Evolutionary conservation across 2,329 filamentous ascomycete genomes (phyloP), one percentile per base, ranked within the genome.

Genomic region (Nemania abortiva): DNA sequence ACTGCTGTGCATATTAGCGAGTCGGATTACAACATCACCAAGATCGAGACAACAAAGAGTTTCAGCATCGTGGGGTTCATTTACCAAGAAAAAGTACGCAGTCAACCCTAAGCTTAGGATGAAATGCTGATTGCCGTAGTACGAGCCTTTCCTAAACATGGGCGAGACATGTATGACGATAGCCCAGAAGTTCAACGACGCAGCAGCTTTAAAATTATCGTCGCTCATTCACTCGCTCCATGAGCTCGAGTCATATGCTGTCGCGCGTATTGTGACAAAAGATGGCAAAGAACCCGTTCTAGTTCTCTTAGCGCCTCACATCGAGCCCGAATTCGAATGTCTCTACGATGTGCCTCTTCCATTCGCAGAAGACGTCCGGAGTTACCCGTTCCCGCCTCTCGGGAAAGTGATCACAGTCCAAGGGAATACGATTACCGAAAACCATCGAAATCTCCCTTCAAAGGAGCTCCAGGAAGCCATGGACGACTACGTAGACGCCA

Each of bases 41-140:
- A 92, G 72, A 86, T 98, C 39, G 91, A 97, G 75, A 96, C 94
- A 0, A 81, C 83, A 10, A 90, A 92, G 67, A 86, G 87, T 7
- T 89, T 98, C 66, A 91, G 94, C 3, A 91, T 99, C 50, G 84
- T 99, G 60, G 96, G 96, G 0, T 99, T 99, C 75, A 88, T 98
- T 34, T 88, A 90, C 2, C 88, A 83, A 72, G 86, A 91, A 66
- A 90, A 91, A 79, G 92, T 93, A 82, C 70, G 81, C 22, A 20
- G 7, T 18, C 9, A 31, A 13, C 31, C 15, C 37, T n/a, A 22
- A 37, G 3, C 24, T 37, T 20, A 6, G 11, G 22, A 56, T 11
- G 10, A 55, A 76, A 0, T 49, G 29, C 74, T 79, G 27, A 80
- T 63, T 3, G 18, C 20, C 13, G 18, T 61, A 94, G 89, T 96